Base-by-base conservation (phyloP, 2,329 filamentous ascomycete species). In the Aspergillus vadensis region DNA sequence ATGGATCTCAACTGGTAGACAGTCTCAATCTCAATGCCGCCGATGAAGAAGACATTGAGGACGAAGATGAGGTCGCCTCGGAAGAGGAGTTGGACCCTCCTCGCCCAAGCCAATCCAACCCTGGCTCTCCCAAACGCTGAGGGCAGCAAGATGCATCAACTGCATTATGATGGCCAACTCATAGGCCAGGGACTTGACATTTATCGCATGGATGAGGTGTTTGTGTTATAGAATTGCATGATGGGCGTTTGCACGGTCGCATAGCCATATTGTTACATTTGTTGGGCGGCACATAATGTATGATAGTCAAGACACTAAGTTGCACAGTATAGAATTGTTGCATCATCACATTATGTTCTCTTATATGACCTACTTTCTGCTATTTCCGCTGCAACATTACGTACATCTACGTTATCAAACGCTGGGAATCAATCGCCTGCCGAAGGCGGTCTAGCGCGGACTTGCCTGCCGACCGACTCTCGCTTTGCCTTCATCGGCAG, bases 1-100 rank as follows among this genome's bases (percentile, higher is more conserved):
- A 85, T 50, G 76, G 83, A 15, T 73, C 71, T 3, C 70, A 74
- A 19, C 66, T 83, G 57, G 65, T 67, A 7, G 73, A 85, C 4
- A 81, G 82, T 21, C 71, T 76, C 25, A 65, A 70, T 41, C 48
- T 68, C 19, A 64, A 64, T 12, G 65, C 68, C 30, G 63, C 64
- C n/a, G 61, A 68, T 51, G 30, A 62, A 4, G 64, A 47, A 4
- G 64, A 47, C 8, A 71, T 68, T 10, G 72, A 72, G 1, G 72
- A 72, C 15, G 68, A 66, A 1, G 54, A 57, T 14, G 27, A 57
- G 54, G 8, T 47, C 38, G 53, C 54, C 39, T 23, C 49, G 10
- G 55, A 57, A 10, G 47, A 62, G n/a, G 55, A 55, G 59, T 10
- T 25, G 7, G 44, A 30, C 2, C 49, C n/a, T 14, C 27, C 52